Evolutionary conservation across 2,329 filamentous ascomycete genomes (phyloP).

Genomic region (Paraphoma sp.): DNA sequence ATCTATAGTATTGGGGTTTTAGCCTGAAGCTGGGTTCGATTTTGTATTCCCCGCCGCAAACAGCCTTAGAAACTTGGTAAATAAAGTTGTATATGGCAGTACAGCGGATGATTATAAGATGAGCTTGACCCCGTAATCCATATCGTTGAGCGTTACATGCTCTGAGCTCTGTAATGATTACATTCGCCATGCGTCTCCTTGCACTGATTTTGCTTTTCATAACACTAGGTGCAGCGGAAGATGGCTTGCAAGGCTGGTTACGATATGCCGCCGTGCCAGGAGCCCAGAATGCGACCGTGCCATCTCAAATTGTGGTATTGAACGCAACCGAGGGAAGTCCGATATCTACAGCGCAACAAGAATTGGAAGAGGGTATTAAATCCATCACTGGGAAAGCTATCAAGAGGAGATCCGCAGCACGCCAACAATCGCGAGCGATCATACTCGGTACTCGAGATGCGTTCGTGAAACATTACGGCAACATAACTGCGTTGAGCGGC

Average conservation of each 20-base stretch:
- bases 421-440: constrained; percentile 43
- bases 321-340: constrained; percentile 63
- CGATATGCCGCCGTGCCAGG: constrained; percentile 65
- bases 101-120: not conserved
- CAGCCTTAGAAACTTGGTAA: not conserved
- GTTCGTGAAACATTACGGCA: constrained; percentile 49
- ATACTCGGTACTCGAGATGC: constrained; percentile 59
- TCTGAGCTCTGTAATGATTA: not conserved
- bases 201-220: not conserved
- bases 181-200: not conserved
- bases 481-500: constrained; percentile 41
- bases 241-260: constrained; percentile 68
- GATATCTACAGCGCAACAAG: constrained; percentile 64
- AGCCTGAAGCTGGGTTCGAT: not conserved
- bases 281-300: constrained; percentile 51
- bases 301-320: constrained; percentile 59
- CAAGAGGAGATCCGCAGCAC: constrained; percentile 36
- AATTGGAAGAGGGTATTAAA: constrained; percentile 64
- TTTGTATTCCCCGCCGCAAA: not conserved
- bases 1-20: not conserved
- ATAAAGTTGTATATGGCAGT: not conserved
- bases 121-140: not conserved
- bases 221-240: constrained; percentile 55
- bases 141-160: not conserved
- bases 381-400: constrained; percentile 63